Conservation (phyloP, 192 early-diverging fungal species). For the Mortierella antarctica region DNA sequence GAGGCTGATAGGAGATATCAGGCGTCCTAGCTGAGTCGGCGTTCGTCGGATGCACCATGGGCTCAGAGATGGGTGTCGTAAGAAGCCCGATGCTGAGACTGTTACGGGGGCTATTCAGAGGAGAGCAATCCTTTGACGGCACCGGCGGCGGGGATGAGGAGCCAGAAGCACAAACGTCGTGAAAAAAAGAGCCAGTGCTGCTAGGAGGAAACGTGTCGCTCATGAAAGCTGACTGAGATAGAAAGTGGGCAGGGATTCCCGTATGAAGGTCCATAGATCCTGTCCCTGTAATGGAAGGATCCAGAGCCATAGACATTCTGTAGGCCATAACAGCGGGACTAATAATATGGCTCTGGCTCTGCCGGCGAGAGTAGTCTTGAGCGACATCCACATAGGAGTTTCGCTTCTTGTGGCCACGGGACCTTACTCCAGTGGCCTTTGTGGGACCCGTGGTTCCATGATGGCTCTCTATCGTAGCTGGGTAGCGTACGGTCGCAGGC, state of each 20-base stretch:
- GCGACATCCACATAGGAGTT: constrained; percentile 32
- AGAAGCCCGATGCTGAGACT: neutral
- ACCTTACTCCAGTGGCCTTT: neutral
- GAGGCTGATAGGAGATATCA: constrained; percentile 40
- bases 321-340: neutral
- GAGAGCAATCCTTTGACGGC: too few species aligned
- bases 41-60: neutral
- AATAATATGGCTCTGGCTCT: constrained; percentile 12
- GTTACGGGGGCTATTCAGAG: neutral
- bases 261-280: neutral
- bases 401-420: neutral
- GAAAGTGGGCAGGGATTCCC: neutral
- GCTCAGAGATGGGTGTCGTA: neutral
- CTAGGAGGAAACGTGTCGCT: neutral
- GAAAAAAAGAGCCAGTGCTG: neutral
- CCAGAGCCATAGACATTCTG: neutral
- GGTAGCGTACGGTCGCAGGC: neutral
- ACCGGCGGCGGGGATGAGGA: too few species aligned
- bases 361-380: constrained; percentile 9
- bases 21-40: neutral
- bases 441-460: neutral
- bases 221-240: neutral
- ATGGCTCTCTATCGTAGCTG: neutral
- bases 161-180: too few species aligned
- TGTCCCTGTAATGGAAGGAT: neutral